phyloP scores from a whole-genome alignment of 2,329 filamentous ascomycete genomes.

The Seiridium cupressi region DNA sequence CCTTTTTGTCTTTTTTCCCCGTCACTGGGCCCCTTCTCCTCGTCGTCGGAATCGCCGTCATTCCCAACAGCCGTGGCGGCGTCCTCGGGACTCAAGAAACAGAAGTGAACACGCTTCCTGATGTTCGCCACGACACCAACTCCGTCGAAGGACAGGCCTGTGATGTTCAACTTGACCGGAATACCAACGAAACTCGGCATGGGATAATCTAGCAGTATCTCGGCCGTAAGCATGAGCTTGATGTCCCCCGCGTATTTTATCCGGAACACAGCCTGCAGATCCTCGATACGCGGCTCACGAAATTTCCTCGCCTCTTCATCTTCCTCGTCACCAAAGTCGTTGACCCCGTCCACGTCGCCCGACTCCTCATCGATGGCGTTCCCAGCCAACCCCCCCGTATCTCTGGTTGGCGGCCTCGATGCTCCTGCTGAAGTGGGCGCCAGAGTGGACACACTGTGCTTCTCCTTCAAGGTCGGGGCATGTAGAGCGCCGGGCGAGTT shows the following conservation, averaged over 20 bases:
- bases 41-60: conserved; percentile 31
- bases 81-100: conserved; percentile 90
- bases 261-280: conserved; percentile 89
- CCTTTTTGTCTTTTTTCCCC: conserved; percentile 31
- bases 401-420: conserved; percentile 58
- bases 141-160: conserved; percentile 91
- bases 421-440: conserved; percentile 52
- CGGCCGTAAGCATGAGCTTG: conserved; percentile 83
- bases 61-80: conserved; percentile 68
- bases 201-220: conserved; percentile 95
- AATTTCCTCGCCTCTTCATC: conserved; percentile 48
- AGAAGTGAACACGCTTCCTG: conserved; percentile 85
- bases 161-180: conserved; percentile 91
- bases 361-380: conserved; percentile 18
- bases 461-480: conserved; percentile 46
- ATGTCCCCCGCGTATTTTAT: conserved; percentile 88
- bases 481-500: conserved; percentile 42
- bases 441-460: conserved; percentile 62
- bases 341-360: conserved; percentile 8
- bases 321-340: conserved; percentile 22
- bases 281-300: conserved; percentile 75
- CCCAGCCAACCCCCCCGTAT: conserved; percentile 37
- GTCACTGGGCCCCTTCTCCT: conserved; percentile 19
- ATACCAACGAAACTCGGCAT: conserved; percentile 98
- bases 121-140: conserved; percentile 92